Conservation (phyloP, 2,329 filamentous ascomycete species). For the Rhynchosporium graminicola region DNA sequence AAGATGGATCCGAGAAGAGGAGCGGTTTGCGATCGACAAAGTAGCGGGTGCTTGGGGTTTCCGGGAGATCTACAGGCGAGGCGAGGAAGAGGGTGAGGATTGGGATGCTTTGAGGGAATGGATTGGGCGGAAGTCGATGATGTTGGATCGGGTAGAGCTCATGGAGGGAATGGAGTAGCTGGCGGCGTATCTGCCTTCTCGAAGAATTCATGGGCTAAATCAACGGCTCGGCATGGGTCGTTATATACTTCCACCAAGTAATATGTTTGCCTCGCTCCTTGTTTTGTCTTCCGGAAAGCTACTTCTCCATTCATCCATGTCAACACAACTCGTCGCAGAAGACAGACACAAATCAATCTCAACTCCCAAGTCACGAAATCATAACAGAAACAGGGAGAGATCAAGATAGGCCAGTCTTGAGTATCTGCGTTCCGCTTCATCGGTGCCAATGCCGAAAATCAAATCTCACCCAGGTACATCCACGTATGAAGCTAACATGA, state of each 20-base stretch:
- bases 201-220: background rate
- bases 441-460: too few relatives aligned
- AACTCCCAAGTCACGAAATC: too few relatives aligned
- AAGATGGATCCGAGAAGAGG: conserved; percentile 87
- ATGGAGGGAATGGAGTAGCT: conserved; percentile 85
- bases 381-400: too few relatives aligned
- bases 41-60: conserved; percentile 92
- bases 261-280: background rate
- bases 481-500: background rate
- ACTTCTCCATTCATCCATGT: too few relatives aligned
- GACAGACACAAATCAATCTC: too few relatives aligned
- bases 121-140: conserved; percentile 80
- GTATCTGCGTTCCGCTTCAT: too few relatives aligned
- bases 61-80: conserved; percentile 73
- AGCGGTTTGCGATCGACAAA: conserved; percentile 82
- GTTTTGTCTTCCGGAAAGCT: background rate
- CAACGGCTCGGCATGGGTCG: background rate
- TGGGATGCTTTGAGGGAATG: conserved; percentile 87
- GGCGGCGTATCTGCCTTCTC: background rate
- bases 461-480: too few relatives aligned
- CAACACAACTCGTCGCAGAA: too few relatives aligned
- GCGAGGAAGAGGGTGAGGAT: conserved; percentile 87
- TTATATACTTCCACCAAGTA: background rate
- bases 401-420: too few relatives aligned
- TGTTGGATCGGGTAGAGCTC: conserved; percentile 83